Evolutionary conservation across 2,329 filamentous ascomycete genomes (phyloP).

Genomic region (Phialocephala sp.): DNA sequence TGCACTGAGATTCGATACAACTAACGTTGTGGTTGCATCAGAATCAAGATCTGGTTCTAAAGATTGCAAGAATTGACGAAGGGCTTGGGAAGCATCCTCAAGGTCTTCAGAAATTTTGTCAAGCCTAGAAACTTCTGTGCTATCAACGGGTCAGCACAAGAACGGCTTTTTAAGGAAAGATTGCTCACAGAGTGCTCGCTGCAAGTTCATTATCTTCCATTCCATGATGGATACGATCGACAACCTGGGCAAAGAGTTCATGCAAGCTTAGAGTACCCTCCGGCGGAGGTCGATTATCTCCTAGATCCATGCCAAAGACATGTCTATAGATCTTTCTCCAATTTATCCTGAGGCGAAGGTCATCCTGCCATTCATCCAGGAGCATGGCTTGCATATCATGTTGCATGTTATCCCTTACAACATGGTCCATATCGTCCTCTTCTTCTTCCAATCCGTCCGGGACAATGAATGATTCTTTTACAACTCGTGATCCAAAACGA

Average conservation of each 20-base stretch:
- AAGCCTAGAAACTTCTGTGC: slow-evolving; percentile 35
- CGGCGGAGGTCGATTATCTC: background rate
- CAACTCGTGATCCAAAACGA: slow-evolving; percentile 16
- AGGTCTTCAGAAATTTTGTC: slow-evolving; percentile 34
- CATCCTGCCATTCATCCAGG: slow-evolving; percentile 13
- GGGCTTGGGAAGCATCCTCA: slow-evolving; percentile 30
- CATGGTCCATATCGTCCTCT: background rate
- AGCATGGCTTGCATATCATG: slow-evolving; percentile 5
- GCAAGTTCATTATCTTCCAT: slow-evolving; percentile 25
- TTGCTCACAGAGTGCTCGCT: slow-evolving; percentile 31
- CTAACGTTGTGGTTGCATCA: slow-evolving; percentile 26
- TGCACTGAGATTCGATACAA: slow-evolving; percentile 31
- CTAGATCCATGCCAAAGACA: slow-evolving; percentile 16
- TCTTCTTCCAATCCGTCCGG: slow-evolving; percentile 27
- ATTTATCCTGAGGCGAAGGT: slow-evolving; percentile 30
- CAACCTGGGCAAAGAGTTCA: slow-evolving; percentile 24
- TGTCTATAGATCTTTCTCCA: slow-evolving; percentile 31
- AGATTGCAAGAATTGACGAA: slow-evolving; percentile 34
- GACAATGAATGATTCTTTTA: slow-evolving; percentile 38
- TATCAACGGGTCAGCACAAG: slow-evolving; percentile 9
- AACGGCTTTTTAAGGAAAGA: background rate
- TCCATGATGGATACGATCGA: slow-evolving; percentile 23
- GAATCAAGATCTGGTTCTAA: slow-evolving; percentile 26
- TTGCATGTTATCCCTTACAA: background rate
- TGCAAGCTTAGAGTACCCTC: slow-evolving; percentile 13